Evolutionary conservation across 2,329 filamentous ascomycete species (phyloP).

Genomic region (Teratosphaeria gauchensis): DNA sequence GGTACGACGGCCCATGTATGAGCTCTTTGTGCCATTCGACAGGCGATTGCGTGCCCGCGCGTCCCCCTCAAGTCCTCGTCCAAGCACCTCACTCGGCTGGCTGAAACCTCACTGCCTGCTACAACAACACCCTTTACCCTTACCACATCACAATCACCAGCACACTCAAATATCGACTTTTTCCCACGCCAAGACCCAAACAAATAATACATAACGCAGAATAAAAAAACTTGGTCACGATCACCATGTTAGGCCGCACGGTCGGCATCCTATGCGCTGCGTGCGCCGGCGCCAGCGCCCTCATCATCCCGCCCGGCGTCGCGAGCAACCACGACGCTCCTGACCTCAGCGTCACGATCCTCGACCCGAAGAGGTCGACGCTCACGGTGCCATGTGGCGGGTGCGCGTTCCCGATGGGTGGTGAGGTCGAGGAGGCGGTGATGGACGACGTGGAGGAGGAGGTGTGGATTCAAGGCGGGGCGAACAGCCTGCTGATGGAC

Average conservation of each 20-base stretch:
- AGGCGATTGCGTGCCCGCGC: background rate
- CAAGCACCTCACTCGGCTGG: background rate
- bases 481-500: conserved; percentile 35
- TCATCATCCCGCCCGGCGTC: conserved; percentile 44
- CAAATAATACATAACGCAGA: background rate
- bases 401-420: conserved; percentile 37
- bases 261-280: conserved; percentile 20
- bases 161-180: background rate
- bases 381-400: conserved; percentile 46
- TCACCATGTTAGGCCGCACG: conserved; percentile 24
- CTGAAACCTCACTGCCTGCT: background rate
- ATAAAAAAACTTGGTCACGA: conserved; percentile 1
- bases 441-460: conserved; percentile 12
- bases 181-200: background rate
- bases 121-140: background rate
- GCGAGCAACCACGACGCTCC: conserved; percentile 28
- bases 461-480: conserved; percentile 23
- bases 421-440: conserved; percentile 10
- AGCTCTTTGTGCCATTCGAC: background rate
- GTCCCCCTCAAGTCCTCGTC: background rate
- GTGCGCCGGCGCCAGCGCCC: conserved; percentile 29
- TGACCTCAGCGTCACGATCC: background rate
- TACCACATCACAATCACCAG: background rate
- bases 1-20: background rate
- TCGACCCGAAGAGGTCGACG: conserved; percentile 33